Percentiles rank a stretch among this genome's conserved stretches.
These are phyloP conservation scores for Cerioporus squamosus DNA, from an alignment of 1,284 basidiomycete genomes.

Conservation along the genomic window DNA sequence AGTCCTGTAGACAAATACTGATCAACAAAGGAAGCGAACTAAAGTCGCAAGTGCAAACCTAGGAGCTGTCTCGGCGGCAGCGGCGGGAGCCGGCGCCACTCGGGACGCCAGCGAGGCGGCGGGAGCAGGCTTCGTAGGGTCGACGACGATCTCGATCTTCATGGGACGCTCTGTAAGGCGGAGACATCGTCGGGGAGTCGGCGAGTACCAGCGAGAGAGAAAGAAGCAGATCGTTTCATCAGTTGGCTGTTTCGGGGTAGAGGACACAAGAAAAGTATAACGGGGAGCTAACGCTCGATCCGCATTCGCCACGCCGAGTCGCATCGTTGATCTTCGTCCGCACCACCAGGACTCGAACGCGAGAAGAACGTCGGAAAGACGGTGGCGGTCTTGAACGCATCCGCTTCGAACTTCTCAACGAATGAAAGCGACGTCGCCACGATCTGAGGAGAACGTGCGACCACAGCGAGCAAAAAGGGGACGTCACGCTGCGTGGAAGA, in stretches of 20 bases:
- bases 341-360: conserved; percentile 8
- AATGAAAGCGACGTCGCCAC: conserved; percentile 7
- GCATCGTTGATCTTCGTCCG: conserved; percentile 25
- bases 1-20: conserved; percentile 29
- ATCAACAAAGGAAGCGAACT: not conserved
- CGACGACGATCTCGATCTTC: conserved; percentile 97
- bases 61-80: conserved; percentile 38
- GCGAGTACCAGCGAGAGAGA: conserved; percentile 21
- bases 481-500: conserved; percentile 26
- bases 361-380: conserved; percentile 10
- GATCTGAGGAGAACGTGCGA: conserved; percentile 6
- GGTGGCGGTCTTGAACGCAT: not conserved
- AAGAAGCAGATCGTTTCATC: conserved; percentile 45
- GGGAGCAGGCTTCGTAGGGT: conserved; percentile 78
- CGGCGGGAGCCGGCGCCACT: conserved; percentile 63
- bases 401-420: conserved; percentile 4
- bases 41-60: conserved; percentile 46
- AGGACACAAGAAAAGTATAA: conserved; percentile 49
- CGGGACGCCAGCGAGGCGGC: conserved; percentile 66
- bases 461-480: conserved; percentile 21
- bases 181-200: conserved; percentile 22
- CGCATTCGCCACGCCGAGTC: conserved; percentile 17
- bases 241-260: conserved; percentile 64
- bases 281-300: conserved; percentile 29
- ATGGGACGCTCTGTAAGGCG: conserved; percentile 85